Evolutionary conservation across 2,329 filamentous ascomycete genomes (phyloP).

Genomic region (Alternaria dauci): DNA sequence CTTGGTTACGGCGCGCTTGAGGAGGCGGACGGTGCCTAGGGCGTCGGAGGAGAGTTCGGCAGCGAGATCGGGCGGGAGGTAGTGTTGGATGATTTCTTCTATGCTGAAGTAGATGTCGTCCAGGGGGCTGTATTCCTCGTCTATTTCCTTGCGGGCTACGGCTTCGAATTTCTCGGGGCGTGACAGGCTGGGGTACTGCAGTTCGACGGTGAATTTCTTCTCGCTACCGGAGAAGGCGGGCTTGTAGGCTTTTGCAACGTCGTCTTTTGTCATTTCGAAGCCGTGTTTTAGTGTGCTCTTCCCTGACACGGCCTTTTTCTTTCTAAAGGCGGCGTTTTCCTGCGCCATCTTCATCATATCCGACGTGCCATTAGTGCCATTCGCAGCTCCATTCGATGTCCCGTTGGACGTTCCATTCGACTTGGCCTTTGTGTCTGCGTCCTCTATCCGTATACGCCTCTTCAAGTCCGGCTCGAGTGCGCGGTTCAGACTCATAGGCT

Average conservation of each 20-base stretch:
- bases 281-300: constrained; percentile 51
- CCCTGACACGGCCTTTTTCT: constrained; percentile 21
- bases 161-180: constrained; percentile 66
- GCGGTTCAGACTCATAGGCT: constrained; percentile 48
- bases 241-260: constrained; percentile 58
- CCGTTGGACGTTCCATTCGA: constrained; percentile 2
- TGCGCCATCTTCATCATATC: constrained; percentile 11
- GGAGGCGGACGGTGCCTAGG: constrained; percentile 76
- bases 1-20: constrained; percentile 76
- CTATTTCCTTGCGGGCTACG: constrained; percentile 34
- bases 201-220: constrained; percentile 63
- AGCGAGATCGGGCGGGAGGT: constrained; percentile 75
- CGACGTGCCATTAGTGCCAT: constrained; percentile 1
- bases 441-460: constrained; percentile 43
- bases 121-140: constrained; percentile 63
- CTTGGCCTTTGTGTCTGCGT: constrained; percentile 16
- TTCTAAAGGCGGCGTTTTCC: constrained; percentile 17
- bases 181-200: constrained; percentile 85
- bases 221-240: constrained; percentile 59
- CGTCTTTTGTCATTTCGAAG: constrained; percentile 52
- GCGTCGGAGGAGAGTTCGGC: constrained; percentile 74
- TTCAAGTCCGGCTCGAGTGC: constrained; percentile 48
- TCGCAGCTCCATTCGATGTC: constrained; percentile 10
- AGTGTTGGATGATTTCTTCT: constrained; percentile 71
- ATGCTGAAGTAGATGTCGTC: constrained; percentile 75